A percentile compares a stretch with the other conserved stretches of the same genome.
Conservation (phyloP, 257 asterid species). For the Solanum ossicruentum region DNA sequence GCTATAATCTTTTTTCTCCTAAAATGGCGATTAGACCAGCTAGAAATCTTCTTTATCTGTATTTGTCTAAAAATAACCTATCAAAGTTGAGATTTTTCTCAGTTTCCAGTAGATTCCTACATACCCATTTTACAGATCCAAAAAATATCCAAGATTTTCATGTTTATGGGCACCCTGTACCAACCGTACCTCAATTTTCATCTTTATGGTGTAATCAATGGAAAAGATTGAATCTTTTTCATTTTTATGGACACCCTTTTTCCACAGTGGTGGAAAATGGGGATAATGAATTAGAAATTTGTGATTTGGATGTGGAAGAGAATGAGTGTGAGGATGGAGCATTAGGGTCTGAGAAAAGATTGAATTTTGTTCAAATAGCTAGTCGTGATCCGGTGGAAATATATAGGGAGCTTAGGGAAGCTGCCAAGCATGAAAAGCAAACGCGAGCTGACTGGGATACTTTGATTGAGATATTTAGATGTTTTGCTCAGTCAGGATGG, state of each 20-base stretch:
- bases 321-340: neutral
- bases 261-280: constrained; percentile 20
- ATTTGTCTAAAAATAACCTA: constrained; percentile 17
- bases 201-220: constrained; percentile 3
- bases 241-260: constrained; percentile 13
- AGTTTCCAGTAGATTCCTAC: constrained; percentile 17
- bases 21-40: constrained; percentile 44
- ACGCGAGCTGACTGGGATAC: constrained; percentile 40
- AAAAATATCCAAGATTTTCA: constrained; percentile 8
- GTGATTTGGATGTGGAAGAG: constrained; percentile 15
- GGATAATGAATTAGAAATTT: neutral
- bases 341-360: constrained; percentile 3
- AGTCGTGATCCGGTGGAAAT: constrained; percentile 51
- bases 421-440: constrained; percentile 10
- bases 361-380: constrained; percentile 21
- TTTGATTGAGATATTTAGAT: constrained; percentile 33
- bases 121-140: constrained; percentile 7
- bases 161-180: neutral
- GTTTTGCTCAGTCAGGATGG: constrained; percentile 66
- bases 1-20: neutral
- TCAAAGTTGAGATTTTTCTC: constrained; percentile 14
- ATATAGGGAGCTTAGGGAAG: constrained; percentile 41
- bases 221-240: neutral
- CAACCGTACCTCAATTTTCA: constrained; percentile 3
- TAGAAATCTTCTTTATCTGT: constrained; percentile 30